Evolutionary conservation across 1,139 yeast species (phyloP), one percentile per base, ranked within the genome.

Genomic region (Suhomyces ambrosiae): DNA sequence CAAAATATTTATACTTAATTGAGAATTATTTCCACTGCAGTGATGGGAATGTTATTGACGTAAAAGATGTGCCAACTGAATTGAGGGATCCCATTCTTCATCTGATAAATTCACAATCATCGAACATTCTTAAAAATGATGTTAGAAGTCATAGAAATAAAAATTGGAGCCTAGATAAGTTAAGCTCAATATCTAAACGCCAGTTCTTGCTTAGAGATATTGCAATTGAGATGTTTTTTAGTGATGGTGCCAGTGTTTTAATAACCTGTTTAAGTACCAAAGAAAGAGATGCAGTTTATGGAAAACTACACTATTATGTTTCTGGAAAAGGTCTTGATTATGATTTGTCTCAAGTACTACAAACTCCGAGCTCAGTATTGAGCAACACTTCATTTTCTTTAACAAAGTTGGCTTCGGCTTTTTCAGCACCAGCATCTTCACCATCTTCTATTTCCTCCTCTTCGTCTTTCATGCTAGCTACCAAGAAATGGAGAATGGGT

Each of bases 161-260:
- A 44, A 63, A 67, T 18, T 83, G 89, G 88, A 71, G 75, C 22
- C 54, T 82, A 22, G 67, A 68, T 5, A 75, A 73, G 30, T 56
- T 87, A 23, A 74, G 80, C 3, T 77, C 84, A 7, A 75, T 83
- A 16, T 80, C 87, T 3, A 85, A 82, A 48, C 64, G 95, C 33
- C 88, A 84, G 31, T 87, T 86, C 50, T 58, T 87, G 16, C 65
- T 86, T 14, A 63, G 95, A 38, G 94, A 86, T 56, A 85, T 83
- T 36, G 95, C 90, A 0, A 54, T 86, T 28, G 96, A 87, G 52
- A 62, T 86, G 56, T 81, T 86, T 48, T 85, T 86, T 56, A 72
- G 73, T 21, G 82, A 83, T 56, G 95, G 94, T 0, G 76, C 82
- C 3, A 81, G 86, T 47, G 69, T 81, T 24, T 60, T 84, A 40